Evolutionary conservation across 345 rosid species (phyloP).

Genomic region (Citrus cavaleriei): DNA sequence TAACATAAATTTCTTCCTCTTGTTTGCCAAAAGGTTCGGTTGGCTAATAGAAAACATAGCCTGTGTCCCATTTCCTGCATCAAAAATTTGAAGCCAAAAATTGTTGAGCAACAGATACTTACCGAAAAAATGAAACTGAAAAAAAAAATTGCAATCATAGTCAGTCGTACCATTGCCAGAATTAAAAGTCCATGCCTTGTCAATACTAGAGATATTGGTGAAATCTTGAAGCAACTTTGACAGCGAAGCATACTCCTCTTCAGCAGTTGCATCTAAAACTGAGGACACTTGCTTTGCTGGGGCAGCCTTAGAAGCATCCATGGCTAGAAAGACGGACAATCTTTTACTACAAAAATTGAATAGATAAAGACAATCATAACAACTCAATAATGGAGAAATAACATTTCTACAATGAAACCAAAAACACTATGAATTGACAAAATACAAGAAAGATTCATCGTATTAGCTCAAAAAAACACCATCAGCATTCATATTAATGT

Average conservation of each 20-base stretch:
- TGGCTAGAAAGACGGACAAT: conserved; percentile 24
- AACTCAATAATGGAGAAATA: too few relatives aligned
- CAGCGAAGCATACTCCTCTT: conserved; percentile 63
- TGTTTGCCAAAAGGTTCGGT: conserved; percentile 77
- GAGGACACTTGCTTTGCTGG: conserved; percentile 32
- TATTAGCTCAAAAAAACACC: not conserved
- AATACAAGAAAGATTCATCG: not conserved
- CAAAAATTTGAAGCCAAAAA: conserved; percentile 10
- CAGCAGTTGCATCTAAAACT: conserved; percentile 49
- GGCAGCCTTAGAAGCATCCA: conserved; percentile 47
- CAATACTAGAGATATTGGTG: conserved; percentile 50
- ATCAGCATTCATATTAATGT: not conserved
- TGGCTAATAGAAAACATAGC: conserved; percentile 80
- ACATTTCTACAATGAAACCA: too few relatives aligned
- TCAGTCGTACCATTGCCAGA: conserved; percentile 42
- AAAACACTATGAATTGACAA: too few relatives aligned
- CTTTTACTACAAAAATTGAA: conserved; percentile 27
- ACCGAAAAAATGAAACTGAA: not conserved
- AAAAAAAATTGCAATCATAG: not conserved
- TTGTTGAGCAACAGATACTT: not conserved
- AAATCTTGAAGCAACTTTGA: conserved; percentile 79
- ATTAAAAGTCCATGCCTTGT: conserved; percentile 77
- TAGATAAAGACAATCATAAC: conserved; percentile 5
- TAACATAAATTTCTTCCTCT: conserved; percentile 55
- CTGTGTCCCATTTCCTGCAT: conserved; percentile 48